A percentile compares a stretch with the other conserved stretches of the same genome.
phyloP scores from a whole-genome alignment of 2,329 filamentous ascomycete species.

The Phyllosticta paracitricarpa region DNA sequence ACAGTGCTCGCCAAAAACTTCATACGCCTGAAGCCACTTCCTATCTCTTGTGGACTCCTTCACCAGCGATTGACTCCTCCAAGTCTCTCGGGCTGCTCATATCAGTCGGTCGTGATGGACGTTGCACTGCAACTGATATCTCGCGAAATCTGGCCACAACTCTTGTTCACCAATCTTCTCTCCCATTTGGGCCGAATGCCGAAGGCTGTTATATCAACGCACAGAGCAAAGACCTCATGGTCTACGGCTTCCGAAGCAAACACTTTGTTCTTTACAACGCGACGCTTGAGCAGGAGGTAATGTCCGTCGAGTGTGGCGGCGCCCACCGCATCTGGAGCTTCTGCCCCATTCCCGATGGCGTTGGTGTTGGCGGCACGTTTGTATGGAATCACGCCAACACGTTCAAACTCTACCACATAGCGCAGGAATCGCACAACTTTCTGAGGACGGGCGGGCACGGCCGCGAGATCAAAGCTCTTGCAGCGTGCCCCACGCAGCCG shows the following conservation, averaged over 20 bases:
- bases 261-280: constrained; percentile 77
- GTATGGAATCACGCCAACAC: constrained; percentile 64
- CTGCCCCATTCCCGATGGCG: constrained; percentile 17
- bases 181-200: constrained; percentile 66
- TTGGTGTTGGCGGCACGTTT: constrained; percentile 42
- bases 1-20: constrained; percentile 15
- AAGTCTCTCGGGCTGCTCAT: constrained; percentile 42
- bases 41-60: constrained; percentile 37
- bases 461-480: constrained; percentile 65
- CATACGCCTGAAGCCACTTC: constrained; percentile 59
- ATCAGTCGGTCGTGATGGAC: constrained; percentile 68
- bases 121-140: constrained; percentile 53
- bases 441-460: constrained; percentile 70
- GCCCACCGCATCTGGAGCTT: constrained; percentile 69
- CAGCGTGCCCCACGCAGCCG: constrained; percentile 28
- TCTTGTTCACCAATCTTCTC: constrained; percentile 56
- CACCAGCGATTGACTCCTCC: constrained; percentile 8
- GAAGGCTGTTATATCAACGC: constrained; percentile 57
- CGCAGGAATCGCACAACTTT: constrained; percentile 32
- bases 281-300: constrained; percentile 56
- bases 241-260: constrained; percentile 74
- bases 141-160: constrained; percentile 17
- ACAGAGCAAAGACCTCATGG: constrained; percentile 46
- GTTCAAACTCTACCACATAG: constrained; percentile 38
- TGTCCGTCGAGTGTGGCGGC: constrained; percentile 71